Conservation (phyloP, 1,139 yeast species). For the Kodamaea sp. region DNA sequence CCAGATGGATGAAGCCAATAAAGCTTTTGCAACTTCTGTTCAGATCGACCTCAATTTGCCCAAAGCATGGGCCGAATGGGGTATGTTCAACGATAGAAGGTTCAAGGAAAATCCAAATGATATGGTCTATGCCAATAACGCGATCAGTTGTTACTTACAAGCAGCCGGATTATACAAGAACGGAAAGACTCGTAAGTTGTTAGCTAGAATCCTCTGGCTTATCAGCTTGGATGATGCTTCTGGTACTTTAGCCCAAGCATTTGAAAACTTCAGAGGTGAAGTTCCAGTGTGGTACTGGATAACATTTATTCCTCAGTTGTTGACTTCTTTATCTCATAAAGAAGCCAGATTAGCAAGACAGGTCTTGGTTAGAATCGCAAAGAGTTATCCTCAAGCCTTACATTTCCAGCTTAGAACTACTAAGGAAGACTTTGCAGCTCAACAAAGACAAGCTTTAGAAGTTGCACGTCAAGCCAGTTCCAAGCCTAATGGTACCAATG, state of each 20-base stretch:
- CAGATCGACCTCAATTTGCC: slow-evolving; percentile 92
- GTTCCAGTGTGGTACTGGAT: slow-evolving; percentile 99
- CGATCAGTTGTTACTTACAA: slow-evolving; percentile 92
- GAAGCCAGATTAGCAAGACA: slow-evolving; percentile 90
- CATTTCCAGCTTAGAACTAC: slow-evolving; percentile 96
- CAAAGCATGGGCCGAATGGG: slow-evolving; percentile 99
- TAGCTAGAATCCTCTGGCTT: slow-evolving; percentile 92
- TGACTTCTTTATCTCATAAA: slow-evolving; percentile 85
- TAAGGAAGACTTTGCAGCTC: slow-evolving; percentile 86
- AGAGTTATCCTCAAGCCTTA: slow-evolving; percentile 94
- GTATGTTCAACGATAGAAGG: slow-evolving; percentile 86
- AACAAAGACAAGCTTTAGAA: slow-evolving; percentile 77
- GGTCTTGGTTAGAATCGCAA: slow-evolving; percentile 87
- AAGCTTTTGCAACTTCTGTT: slow-evolving; percentile 96
- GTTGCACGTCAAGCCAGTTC: slow-evolving; percentile 44
- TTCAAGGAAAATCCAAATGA: slow-evolving; percentile 84
- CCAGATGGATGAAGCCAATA: slow-evolving; percentile 92
- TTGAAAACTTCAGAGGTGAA: slow-evolving; percentile 91
- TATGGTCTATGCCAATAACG: slow-evolving; percentile 86
- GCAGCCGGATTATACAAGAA: slow-evolving; percentile 97
- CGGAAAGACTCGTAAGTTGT: slow-evolving; percentile 82
- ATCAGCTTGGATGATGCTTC: slow-evolving; percentile 86
- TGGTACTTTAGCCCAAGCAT: slow-evolving; percentile 82
- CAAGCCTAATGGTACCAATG: neutral
- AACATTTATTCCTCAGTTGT: slow-evolving; percentile 90